Conservation (phyloP, 345 rosid species). For the Triadica sebifera region DNA sequence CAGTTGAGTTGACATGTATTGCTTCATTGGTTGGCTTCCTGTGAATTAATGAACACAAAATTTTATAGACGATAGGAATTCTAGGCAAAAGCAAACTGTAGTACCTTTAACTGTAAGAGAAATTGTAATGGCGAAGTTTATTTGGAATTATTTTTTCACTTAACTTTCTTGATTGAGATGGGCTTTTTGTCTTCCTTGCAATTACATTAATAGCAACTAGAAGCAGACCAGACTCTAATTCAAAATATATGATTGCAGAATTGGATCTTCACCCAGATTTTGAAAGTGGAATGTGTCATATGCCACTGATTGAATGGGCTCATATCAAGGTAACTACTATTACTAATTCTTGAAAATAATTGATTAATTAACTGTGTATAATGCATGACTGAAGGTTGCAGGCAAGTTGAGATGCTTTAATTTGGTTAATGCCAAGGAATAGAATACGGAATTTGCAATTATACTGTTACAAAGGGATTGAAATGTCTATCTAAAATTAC, state of each 20-base stretch:
- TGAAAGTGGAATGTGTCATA: neutral
- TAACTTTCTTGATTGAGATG: neutral
- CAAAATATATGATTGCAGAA: neutral
- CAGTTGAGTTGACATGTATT: no score
- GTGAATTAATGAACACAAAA: neutral
- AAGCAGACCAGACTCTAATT: neutral
- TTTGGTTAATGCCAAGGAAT: neutral
- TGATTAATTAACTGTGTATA: neutral
- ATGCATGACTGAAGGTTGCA: conserved; percentile 1
- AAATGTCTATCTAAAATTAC: neutral
- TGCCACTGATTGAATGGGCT: neutral
- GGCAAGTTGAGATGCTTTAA: neutral
- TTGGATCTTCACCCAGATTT: neutral
- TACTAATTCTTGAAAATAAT: neutral
- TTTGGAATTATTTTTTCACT: neutral
- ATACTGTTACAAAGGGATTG: neutral
- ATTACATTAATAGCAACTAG: neutral
- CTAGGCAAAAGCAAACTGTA: neutral
- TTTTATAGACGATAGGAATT: neutral
- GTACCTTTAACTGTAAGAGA: no score
- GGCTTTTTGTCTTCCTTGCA: neutral
- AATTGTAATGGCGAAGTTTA: no score
- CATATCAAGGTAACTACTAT: neutral
- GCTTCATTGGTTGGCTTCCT: neutral
- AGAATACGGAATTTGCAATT: neutral